These are phyloP conservation scores for Achlya hypogyna DNA, from an alignment of 352 stramenopile species.

Conservation along the genomic window DNA sequence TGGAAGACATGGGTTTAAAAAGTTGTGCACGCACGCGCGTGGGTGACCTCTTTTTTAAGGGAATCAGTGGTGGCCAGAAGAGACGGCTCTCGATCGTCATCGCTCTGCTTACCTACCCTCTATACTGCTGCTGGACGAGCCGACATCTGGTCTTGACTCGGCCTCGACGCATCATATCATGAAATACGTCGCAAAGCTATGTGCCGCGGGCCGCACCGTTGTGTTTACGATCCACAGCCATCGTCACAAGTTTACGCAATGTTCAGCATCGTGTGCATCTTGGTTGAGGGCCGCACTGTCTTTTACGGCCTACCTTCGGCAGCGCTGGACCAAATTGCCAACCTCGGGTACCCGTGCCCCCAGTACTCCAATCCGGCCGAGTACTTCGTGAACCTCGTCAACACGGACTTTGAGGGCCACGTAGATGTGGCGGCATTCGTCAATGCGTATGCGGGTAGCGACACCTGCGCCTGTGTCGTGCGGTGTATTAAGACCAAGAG, in stretches of 20 bases:
- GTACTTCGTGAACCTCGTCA: constrained; percentile 40
- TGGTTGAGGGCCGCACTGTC: constrained; percentile 58
- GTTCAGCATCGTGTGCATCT: constrained; percentile 49
- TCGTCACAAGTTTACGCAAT: constrained; percentile 48
- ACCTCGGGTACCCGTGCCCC: constrained; percentile 29
- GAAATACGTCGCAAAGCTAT: constrained; percentile 33
- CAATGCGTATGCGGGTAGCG: constrained; percentile 21
- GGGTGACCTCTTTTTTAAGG: constrained; percentile 79
- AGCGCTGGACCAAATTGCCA: constrained; percentile 34
- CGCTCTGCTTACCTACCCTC: constrained; percentile 62
- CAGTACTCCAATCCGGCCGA: constrained; percentile 47
- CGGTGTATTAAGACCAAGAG: neutral
- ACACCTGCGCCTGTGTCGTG: neutral
- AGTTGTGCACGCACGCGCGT: constrained; percentile 44
- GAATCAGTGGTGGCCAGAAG: constrained; percentile 75
- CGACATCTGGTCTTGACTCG: constrained; percentile 48
- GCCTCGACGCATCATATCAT: constrained; percentile 38
- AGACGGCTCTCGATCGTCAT: constrained; percentile 66
- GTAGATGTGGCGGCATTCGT: constrained; percentile 28
- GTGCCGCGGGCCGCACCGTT: constrained; percentile 34
- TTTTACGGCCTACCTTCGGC: constrained; percentile 52
- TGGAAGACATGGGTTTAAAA: constrained; percentile 45
- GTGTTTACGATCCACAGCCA: constrained; percentile 63
- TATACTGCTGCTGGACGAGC: constrained; percentile 77
- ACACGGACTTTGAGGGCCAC: constrained; percentile 49